Evolutionary conservation across 768 basidiomycete species (phyloP), one percentile per base, ranked within the genome.

Genomic region (Tricholoma sp.): DNA sequence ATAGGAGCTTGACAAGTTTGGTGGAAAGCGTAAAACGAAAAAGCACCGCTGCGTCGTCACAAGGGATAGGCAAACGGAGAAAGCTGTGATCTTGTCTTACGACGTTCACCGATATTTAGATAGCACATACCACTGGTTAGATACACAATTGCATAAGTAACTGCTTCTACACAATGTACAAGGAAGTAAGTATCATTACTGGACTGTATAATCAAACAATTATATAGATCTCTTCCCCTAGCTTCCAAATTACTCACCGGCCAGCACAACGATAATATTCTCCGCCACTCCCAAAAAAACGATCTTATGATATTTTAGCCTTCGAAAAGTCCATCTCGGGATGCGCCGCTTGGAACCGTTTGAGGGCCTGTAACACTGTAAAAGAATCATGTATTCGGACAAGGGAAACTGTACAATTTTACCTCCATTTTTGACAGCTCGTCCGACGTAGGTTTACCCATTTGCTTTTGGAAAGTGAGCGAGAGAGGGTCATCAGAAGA

Each of bases 261-360:
- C 37, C 36, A 37, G 36, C 36, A 13, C 6, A 24, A 24, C 24
- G 24, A 24, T 41, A 15, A 17, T 8, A 44, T 20, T 36, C 6
- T 3, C 5, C 13, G 9, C 10, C 10, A 20, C 20, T 20, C 44
- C 15, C 9, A 15, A 11, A 45, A n/a, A 9, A 17, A 47, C 15
- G 28, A 1, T n/a, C 29, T 48, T 31, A 93, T 58, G 88, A 87
- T 54, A 94, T 89, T 70, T 93, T 93, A 9, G 91, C 94, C 11
- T 94, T 87, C 28, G 89, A 91, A 68, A 98, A 95, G 70, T 98
- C 95, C 65, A 98, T 78, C 70, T 98, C 95, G 0, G 95, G 95
- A 70, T 98, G 94, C 37, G 83, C 82, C 1, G 76, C 84, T 73
- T 94, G 90, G 74, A 98, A 97, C 70, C 89, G 94, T 72, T 85